phyloP scores from a whole-genome alignment of 1,284 basidiomycete genomes.

The Leccinum subspadiceum region DNA sequence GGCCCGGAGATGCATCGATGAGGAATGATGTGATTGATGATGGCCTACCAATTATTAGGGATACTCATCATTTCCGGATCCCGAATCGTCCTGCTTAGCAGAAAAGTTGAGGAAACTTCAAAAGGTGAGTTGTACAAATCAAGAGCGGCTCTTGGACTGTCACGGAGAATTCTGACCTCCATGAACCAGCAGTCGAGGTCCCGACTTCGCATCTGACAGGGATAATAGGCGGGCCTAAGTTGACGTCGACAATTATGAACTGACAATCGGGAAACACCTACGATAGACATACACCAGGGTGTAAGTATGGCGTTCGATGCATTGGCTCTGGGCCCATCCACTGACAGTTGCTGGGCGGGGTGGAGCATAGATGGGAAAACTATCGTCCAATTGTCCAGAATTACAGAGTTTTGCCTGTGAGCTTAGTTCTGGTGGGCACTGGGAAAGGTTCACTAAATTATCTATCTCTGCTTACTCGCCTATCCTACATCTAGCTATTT shows the following conservation, averaged over 20 bases:
- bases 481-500: conserved; percentile 13
- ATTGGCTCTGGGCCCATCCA: not conserved
- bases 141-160: not conserved
- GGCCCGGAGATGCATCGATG: not conserved
- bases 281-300: not conserved
- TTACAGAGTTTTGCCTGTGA: conserved; percentile 13
- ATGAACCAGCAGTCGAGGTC: not conserved
- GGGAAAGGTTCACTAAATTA: conserved; percentile 23
- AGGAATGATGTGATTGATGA: not conserved
- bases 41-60: not conserved
- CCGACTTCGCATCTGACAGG: not conserved
- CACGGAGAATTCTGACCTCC: not conserved
- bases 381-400: conserved; percentile 17
- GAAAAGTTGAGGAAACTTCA: not conserved
- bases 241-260: not conserved
- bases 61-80: not conserved
- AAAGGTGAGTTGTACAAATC: not conserved
- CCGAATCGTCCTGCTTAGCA: not conserved
- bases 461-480: conserved; percentile 14
- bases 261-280: not conserved
- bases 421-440: not conserved
- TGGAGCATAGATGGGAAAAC: conserved; percentile 18
- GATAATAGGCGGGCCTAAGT: too few relatives aligned
- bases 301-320: not conserved
- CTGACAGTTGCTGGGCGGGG: not conserved